Evolutionary conservation across 805 yeast genomes (phyloP), one percentile per base, ranked within the genome.

Genomic region (Spathaspora girioi): DNA sequence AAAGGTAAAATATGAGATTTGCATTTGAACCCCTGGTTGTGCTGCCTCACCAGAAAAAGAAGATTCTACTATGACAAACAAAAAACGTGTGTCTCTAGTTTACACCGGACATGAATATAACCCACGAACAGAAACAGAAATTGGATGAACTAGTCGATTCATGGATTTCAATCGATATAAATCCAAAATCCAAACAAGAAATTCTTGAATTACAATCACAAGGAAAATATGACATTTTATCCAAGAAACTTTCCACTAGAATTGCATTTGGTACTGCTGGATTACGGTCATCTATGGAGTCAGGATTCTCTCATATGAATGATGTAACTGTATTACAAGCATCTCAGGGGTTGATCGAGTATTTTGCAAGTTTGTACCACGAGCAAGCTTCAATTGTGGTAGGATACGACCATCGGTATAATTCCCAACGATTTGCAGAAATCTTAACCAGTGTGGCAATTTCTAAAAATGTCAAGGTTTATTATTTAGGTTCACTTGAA

Each of bases 241-340:
- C 79, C 44, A 62, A 63, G 38, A 73, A 87, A 47, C 71, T 90
- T 29, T 61, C 78, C 43, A 58, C 61, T n/a, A 69, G 97, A 49
- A 85, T 92, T 26, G 71, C 83, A 11, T 93, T 93, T 67, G 98
- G 98, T 0, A 93, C 98, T 0, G 97, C 98, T 2, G 98, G 97
- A 0, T 78, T 94, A 46, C 75, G 99, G 26, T 81, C 96, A 1
- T 71, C 77, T 19, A 91, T 94, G 97, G 92, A 84, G 54, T 90
- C 97, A 0, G 98, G 99, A 0, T 91, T 88, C 63, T 79, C 82
- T 48, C 80, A 91, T 58, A 87, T 94, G 93, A 93, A 94, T 66
- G 86, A 86, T 55, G 85, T 93, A 15, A 90, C 97, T 0, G 87
- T 93, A 1, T 62, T 89, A 44, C 98, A 93, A 70, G 92, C 98